A percentile compares a stretch with the other conserved stretches of the same genome.
phyloP scores from a whole-genome alignment of 306 rosid genomes.

The Calophaca sinica region DNA sequence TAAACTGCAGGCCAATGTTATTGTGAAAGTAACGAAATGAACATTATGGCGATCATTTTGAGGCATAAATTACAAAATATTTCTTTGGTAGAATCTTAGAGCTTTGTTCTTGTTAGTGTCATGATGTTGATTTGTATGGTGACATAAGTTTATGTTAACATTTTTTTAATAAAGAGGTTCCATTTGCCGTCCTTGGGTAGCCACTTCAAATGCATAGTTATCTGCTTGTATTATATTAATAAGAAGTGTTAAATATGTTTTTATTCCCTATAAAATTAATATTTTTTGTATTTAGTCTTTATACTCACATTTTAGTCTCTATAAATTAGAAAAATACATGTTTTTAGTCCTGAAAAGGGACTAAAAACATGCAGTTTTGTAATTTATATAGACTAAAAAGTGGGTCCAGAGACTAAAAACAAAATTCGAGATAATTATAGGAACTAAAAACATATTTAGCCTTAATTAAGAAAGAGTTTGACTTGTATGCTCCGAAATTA shows the following conservation, averaged over 20 bases:
- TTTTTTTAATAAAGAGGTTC: background rate
- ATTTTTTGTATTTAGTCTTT: no score
- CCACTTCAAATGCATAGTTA: constrained; percentile 1
- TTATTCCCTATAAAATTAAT: no score
- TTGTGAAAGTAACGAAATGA: constrained; percentile 8
- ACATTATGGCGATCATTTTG: constrained; percentile 22
- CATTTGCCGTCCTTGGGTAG: constrained; percentile 47
- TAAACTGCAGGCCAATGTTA: constrained; percentile 38
- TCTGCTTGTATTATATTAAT: background rate
- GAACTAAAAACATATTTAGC: no score
- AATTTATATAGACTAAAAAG: no score
- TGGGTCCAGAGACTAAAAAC: no score
- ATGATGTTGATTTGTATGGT: background rate
- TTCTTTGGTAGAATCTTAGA: constrained; percentile 24
- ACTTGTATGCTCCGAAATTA: background rate
- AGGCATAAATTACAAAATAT: constrained; percentile 17
- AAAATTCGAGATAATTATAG: no score
- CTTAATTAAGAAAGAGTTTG: background rate
- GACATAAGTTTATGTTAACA: background rate
- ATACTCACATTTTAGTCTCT: no score
- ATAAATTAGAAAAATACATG: no score
- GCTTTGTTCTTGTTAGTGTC: constrained; percentile 44
- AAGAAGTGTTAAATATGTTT: no score
- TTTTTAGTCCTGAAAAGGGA: no score
- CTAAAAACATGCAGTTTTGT: no score